Evolutionary conservation across 2,329 filamentous ascomycete species (phyloP), one percentile per base, ranked within the genome.

Genomic region (Pseudogymnoascus sp.): DNA sequence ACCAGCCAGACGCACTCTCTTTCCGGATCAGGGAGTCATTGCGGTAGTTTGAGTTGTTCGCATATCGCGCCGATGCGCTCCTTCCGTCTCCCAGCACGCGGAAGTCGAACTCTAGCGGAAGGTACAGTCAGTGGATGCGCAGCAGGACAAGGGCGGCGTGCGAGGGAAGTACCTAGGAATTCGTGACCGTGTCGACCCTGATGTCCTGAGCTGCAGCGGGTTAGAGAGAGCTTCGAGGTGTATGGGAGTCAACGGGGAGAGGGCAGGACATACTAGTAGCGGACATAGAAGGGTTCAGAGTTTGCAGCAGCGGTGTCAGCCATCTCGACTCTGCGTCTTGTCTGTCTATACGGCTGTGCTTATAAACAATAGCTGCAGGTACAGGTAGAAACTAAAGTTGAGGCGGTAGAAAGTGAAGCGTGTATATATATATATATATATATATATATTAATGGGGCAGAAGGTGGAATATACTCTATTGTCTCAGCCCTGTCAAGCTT

Each of bases 31-130:
- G 78, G 64, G 92, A 96, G 73, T 99, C 94, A 75, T 99, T 99
- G 70, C 94, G 86, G 77, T 99, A 99, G 76, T 99, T 99, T 61
- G 92, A 97, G 75, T 99, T 99, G 80, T 99, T 99, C 65, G 94
- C 94, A 76, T 99, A 99, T 75, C 94, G 86, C 30, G 92, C 91
- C 58, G 94, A 89, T 6, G 94, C 94, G 71, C 92, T 96, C 63
- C 90, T 85, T 58, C 94, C 94, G 72, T 99, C 94, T 59, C 90
- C 90, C 48, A 97, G 83, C 21, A 91, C 90, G 60, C 92, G 84
- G 70, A 99, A 94, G 73, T 99, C 94, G 73, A 99, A 99, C 74
- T 99, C 92, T 97, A 67, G 1, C 63, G 72, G 61, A 69, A 64
- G 63, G 60, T 63, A 62, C 58, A 65, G 64, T 68, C 37, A 67